Evolutionary conservation across 108 stramenopile species (phyloP).

Genomic region (Cyclotella kingstonii): DNA sequence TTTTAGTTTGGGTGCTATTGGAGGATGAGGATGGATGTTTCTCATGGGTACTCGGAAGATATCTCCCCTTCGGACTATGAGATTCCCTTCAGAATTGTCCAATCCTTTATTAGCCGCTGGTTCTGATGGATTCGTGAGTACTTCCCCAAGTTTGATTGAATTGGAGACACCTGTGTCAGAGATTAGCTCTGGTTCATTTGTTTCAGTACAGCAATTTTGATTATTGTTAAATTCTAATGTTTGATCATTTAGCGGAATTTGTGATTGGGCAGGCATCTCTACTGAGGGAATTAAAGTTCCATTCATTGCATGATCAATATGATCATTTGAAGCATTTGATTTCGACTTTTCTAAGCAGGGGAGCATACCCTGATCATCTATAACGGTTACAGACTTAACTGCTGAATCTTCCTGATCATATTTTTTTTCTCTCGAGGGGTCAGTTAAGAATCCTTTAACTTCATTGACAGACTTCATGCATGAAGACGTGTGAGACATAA

Average conservation of each 20-base stretch:
- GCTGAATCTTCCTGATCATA: background rate
- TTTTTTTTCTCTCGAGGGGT: too few relatives aligned
- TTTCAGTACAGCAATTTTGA: background rate
- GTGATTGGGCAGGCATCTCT: background rate
- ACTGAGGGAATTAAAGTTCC: background rate
- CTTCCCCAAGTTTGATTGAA: conserved; percentile 45
- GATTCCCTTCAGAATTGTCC: conserved; percentile 79
- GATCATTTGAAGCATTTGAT: conserved; percentile 3
- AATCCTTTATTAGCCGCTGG: conserved; percentile 60
- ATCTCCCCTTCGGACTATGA: conserved; percentile 71
- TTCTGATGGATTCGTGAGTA: conserved; percentile 70
- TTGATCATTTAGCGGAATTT: background rate
- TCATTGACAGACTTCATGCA: conserved; percentile 9
- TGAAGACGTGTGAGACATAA: conserved; percentile 4
- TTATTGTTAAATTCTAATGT: background rate
- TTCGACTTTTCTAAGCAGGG: background rate
- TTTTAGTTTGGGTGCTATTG: background rate
- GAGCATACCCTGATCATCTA: background rate
- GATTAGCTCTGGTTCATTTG: background rate
- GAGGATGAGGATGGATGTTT: conserved; percentile 40
- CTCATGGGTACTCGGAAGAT: conserved; percentile 50
- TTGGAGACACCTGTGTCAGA: background rate
- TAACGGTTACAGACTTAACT: background rate
- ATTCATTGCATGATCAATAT: background rate
- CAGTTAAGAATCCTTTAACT: too few relatives aligned